These are phyloP conservation scores for Diaporthe sp. DNA, from an alignment of 2,329 filamentous ascomycete genomes.

Conservation along the genomic window DNA sequence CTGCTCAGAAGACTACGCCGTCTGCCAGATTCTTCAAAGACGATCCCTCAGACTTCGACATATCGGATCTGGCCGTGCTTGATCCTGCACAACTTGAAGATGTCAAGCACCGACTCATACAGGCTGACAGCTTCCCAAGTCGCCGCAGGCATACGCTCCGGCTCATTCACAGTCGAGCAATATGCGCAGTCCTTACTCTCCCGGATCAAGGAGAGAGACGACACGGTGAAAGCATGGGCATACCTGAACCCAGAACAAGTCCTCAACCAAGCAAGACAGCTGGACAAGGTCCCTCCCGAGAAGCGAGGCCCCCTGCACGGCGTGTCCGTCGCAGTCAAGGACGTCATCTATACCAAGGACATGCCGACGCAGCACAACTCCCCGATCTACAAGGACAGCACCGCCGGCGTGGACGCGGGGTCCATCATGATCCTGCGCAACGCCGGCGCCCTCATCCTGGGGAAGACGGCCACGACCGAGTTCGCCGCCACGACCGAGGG, in stretches of 20 bases:
- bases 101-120: conserved; percentile 15
- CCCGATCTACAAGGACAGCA: conserved; percentile 62
- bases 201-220: conserved; percentile 60
- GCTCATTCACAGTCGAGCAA: conserved; percentile 61
- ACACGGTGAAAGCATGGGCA: conserved; percentile 64
- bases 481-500: conserved; percentile 71
- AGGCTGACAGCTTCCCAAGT: conserved; percentile 59
- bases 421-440: conserved; percentile 65
- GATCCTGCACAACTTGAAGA: neutral
- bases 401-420: conserved; percentile 64
- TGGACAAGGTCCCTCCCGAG: conserved; percentile 63
- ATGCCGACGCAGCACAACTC: conserved; percentile 72
- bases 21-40: neutral
- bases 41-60: neutral
- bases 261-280: conserved; percentile 60
- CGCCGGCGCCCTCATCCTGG: conserved; percentile 70
- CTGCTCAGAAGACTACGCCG: neutral
- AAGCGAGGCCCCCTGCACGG: conserved; percentile 70
- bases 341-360: conserved; percentile 71
- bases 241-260: conserved; percentile 61
- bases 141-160: conserved; percentile 52
- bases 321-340: conserved; percentile 70
- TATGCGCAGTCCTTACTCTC: conserved; percentile 63
- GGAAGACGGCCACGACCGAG: conserved; percentile 74
- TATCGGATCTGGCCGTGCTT: neutral